Conservation (phyloP, 805 yeast species). For the Zygotorulaspora florentina region DNA sequence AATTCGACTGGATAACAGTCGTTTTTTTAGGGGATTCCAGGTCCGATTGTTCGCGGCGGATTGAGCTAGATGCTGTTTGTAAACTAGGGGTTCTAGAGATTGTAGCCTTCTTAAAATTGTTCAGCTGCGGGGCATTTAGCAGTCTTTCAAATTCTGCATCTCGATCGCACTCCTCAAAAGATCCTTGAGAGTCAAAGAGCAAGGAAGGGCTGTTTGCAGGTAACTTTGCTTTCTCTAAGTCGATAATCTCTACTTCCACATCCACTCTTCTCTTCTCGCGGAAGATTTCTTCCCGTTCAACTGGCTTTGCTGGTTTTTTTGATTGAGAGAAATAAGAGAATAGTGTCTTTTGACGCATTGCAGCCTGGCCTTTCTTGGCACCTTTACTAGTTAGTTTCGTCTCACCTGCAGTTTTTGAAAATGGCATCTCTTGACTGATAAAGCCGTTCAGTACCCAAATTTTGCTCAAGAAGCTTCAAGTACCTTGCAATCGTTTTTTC, state of each 20-base stretch:
- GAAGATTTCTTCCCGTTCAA: background rate
- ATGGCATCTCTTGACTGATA: background rate
- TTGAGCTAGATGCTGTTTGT: conserved; percentile 11
- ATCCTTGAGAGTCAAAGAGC: conserved; percentile 29
- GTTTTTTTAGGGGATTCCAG: conserved; percentile 4
- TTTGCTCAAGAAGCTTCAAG: too few relatives aligned
- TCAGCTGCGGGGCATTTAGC: conserved; percentile 20
- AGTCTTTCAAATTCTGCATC: conserved; percentile 23
- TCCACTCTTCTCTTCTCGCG: background rate
- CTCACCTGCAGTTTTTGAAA: background rate
- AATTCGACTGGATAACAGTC: conserved; percentile 11
- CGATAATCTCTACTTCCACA: background rate
- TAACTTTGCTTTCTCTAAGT: background rate
- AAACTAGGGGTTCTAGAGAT: conserved; percentile 11
- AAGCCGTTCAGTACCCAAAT: too few relatives aligned
- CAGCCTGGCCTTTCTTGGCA: conserved; percentile 4
- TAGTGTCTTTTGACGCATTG: conserved; percentile 8
- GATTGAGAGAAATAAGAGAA: conserved; percentile 4
- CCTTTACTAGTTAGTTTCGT: background rate
- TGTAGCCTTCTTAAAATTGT: conserved; percentile 23
- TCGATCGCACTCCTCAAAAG: conserved; percentile 34
- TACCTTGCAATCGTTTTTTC: too few relatives aligned
- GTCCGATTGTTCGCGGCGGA: background rate
- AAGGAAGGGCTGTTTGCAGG: conserved; percentile 8
- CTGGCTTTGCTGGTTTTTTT: background rate